Evolutionary conservation across 495 filamentous ascomycete genomes (phyloP).

Genomic region (Hamigera avellanea): DNA sequence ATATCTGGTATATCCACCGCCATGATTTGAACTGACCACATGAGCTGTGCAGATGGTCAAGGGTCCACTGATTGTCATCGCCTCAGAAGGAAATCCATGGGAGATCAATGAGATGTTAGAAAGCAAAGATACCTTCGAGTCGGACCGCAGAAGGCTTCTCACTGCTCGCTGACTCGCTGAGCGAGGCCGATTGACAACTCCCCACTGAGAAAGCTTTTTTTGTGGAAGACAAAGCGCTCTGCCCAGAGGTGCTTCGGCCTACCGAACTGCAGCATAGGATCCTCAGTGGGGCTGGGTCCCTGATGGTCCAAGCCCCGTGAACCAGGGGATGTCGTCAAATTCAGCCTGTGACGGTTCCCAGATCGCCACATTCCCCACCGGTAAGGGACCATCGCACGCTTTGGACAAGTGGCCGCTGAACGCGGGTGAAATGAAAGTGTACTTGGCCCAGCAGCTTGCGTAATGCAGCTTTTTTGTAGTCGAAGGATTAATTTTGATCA

Average conservation of each 20-base stretch:
- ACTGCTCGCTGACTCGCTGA: too few relatives aligned
- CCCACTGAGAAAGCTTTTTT: too few relatives aligned
- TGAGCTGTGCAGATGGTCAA: background rate
- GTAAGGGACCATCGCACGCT: constrained; percentile 28
- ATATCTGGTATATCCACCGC: too few relatives aligned
- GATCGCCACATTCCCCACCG: constrained; percentile 36
- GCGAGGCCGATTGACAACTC: too few relatives aligned
- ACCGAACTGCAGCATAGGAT: too few relatives aligned
- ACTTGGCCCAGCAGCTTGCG: constrained; percentile 30
- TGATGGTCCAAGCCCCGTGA: too few relatives aligned
- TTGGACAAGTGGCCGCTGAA: constrained; percentile 27
- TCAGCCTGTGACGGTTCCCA: constrained; percentile 1
- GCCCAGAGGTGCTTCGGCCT: too few relatives aligned
- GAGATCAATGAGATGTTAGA: background rate
- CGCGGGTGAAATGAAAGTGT: constrained; percentile 26
- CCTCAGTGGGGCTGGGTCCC: background rate
- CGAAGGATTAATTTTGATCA: too few relatives aligned
- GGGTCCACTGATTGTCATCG: background rate
- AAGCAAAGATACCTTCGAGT: background rate
- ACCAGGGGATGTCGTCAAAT: background rate
- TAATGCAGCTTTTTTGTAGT: constrained; percentile 18
- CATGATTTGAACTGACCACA: too few relatives aligned
- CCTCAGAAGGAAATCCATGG: background rate
- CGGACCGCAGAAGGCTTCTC: background rate
- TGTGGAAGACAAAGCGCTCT: too few relatives aligned